Conservation (phyloP, 2,329 filamentous ascomycete species). For the Epichloe hybrida region DNA sequence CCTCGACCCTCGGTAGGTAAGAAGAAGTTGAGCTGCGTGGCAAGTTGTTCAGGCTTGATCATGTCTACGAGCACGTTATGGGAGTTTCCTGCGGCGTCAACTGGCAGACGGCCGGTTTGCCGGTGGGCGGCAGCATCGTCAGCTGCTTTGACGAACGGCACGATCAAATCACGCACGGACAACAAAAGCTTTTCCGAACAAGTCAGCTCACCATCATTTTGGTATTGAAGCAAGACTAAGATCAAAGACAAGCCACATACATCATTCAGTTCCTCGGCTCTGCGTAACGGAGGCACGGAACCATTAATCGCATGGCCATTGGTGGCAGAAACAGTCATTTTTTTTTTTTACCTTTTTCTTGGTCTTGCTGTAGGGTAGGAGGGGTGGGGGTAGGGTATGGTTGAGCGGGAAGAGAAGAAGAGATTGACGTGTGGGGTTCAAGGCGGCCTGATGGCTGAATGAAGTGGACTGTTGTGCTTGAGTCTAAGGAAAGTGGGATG, state of each 20-base stretch:
- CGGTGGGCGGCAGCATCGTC: conserved; percentile 46
- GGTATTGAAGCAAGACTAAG: background rate
- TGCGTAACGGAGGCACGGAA: conserved; percentile 13
- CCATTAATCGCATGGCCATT: conserved; percentile 9
- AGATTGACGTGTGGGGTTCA: no score
- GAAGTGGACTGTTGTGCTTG: background rate
- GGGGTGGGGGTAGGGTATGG: background rate
- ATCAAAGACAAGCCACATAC: conserved; percentile 9
- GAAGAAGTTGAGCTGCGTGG: conserved; percentile 41
- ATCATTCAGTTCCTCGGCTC: conserved; percentile 20
- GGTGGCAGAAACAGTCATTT: background rate
- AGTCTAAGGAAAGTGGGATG: no score
- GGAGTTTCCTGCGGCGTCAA: conserved; percentile 23
- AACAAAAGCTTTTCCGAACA: conserved; percentile 44
- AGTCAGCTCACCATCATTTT: background rate
- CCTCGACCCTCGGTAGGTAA: conserved; percentile 47
- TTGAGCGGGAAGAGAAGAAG: no score
- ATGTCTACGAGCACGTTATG: conserved; percentile 51
- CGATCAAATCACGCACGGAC: conserved; percentile 52
- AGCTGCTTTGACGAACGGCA: conserved; percentile 58
- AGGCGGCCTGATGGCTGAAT: background rate
- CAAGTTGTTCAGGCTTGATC: conserved; percentile 43
- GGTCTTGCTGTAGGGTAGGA: background rate
- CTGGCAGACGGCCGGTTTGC: conserved; percentile 33
- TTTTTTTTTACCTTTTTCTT: background rate